Percentiles rank a stretch among this genome's conserved stretches.
Conservation (phyloP, 345 rosid species). For the Salix purpurea region DNA sequence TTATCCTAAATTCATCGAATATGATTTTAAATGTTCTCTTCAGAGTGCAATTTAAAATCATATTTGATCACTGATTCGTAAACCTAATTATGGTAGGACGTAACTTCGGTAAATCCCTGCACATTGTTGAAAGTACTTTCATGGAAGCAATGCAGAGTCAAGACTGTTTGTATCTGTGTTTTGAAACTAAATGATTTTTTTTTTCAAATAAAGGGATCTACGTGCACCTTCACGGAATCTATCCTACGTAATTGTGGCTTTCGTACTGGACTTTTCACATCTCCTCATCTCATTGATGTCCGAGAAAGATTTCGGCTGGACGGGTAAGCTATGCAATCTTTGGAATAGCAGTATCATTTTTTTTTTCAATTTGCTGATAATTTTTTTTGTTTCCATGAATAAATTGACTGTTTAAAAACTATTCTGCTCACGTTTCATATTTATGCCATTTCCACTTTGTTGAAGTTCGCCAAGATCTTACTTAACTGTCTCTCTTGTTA, state of each 20-base stretch:
- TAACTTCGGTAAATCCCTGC: not conserved
- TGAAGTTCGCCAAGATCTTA: not conserved
- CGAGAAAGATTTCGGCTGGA: slow-evolving; percentile 85
- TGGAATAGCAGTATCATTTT: not conserved
- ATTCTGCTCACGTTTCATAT: not conserved
- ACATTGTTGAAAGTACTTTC: not conserved
- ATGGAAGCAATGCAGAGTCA: not conserved
- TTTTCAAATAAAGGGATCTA: slow-evolving; percentile 63
- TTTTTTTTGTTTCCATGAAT: not conserved
- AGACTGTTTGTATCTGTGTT: not conserved
- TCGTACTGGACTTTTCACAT: slow-evolving; percentile 86
- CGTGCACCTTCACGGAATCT: slow-evolving; percentile 83
- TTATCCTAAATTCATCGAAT: not conserved
- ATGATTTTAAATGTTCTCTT: not conserved
- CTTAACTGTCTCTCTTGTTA: not conserved
- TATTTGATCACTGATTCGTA: not conserved
- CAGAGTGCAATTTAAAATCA: not conserved
- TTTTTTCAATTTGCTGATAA: not conserved
- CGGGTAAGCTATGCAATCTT: slow-evolving; percentile 50
- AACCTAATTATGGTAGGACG: not conserved
- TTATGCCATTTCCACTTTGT: not conserved
- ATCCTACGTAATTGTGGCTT: slow-evolving; percentile 77
- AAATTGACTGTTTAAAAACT: not conserved
- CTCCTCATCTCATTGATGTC: slow-evolving; percentile 91
- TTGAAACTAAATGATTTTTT: not conserved